Base-by-base conservation (phyloP, 495 filamentous ascomycete genomes). In the Corynascus novoguineensis region DNA sequence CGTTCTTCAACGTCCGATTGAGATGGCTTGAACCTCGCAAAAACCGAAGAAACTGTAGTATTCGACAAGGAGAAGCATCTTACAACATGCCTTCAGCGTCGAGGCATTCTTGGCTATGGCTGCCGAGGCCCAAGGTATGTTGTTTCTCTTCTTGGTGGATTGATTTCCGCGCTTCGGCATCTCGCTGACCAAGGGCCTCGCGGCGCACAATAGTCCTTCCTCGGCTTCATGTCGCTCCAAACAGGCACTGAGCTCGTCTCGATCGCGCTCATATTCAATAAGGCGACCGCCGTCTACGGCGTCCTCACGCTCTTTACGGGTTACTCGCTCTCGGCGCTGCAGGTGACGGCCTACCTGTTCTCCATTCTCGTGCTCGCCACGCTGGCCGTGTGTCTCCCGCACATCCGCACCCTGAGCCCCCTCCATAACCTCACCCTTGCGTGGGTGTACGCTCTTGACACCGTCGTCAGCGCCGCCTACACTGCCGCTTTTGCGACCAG, bases 271-370 rank as follows among this genome's bases (percentile, higher is more conserved):
- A 72, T 93, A 28, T 79, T 96, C 67, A 96, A 96, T 76, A 95
- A 95, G 72, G 79, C 87, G 59, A 89, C 88, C 53, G 89, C 89
- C 53, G 74, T 95, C 59, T 96, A 92, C 73, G 91, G 91, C 64
- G 77, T 96, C 50, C 86, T 96, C 57, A 89, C 91, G 47, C 77
- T 95, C 60, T 73, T 89, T 51, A 89, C 87, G n/a, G 88, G 88
- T 64, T 74, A 73, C 48, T 47, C 64, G 27, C 63, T 78, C 27
- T 88, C 86, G 15, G 77, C 83, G 4, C 69, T 89, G 4, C 86
- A 90, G 66, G 74, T 90, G 59, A 85, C 82, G 24, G 85, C 87
- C 81, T 96, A 95, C 80, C 78, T 95, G 34, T 89, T 92, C 77
- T 90, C 85, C n/a, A 69, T 92, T 31, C 27, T 81, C 60, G 81